Conservation (phyloP, 1,284 basidiomycete genomes). For the Melampsora larici-populina region DNA sequence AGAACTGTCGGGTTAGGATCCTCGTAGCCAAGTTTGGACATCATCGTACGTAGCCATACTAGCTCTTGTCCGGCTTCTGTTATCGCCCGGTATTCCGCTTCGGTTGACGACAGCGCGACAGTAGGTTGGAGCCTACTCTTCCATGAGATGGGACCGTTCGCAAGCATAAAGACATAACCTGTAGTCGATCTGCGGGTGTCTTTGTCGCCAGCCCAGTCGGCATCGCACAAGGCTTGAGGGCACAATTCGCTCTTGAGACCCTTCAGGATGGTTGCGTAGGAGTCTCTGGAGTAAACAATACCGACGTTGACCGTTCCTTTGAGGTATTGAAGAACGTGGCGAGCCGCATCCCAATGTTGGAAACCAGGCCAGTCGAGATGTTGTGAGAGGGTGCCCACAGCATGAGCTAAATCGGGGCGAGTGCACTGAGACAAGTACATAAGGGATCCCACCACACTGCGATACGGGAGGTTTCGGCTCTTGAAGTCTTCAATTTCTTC, state of each 20-base stretch:
- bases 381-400: no score
- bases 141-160: background rate
- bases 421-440: no score
- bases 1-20: background rate
- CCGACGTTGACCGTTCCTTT: no score
- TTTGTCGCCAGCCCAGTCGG: constrained; percentile 1
- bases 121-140: background rate
- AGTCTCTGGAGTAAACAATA: background rate
- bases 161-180: background rate
- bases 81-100: background rate
- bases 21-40: background rate
- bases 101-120: background rate
- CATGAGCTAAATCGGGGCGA: no score
- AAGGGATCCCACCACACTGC: no score
- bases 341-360: background rate
- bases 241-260: no score
- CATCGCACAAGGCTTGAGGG: background rate
- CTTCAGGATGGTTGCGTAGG: background rate
- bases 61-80: background rate
- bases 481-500: no score
- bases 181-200: background rate
- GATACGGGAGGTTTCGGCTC: no score
- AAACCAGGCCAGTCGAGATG: no score
- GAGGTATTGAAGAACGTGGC: background rate
- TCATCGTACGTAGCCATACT: background rate